Base-by-base conservation (phyloP, 1,284 basidiomycete genomes). In the Marasmius oreades region DNA sequence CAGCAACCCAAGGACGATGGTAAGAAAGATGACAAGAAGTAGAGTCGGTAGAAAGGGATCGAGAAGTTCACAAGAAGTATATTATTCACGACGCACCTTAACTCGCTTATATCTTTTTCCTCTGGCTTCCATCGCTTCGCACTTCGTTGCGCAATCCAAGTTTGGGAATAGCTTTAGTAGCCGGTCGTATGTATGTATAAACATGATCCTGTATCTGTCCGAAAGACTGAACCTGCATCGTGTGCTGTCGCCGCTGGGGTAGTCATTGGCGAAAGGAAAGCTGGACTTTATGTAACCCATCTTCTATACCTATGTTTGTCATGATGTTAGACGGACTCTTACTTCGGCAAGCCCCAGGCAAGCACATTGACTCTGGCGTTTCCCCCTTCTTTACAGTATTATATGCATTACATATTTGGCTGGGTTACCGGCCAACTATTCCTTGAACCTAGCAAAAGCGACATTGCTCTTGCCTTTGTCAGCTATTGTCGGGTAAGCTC, bases 211-310 rank as follows among this genome's bases (percentile, higher is more conserved):
- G n/a, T n/a, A n/a, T n/a, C n/a, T n/a, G n/a, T n/a, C n/a, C n/a
- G n/a, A n/a, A n/a, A n/a, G n/a, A n/a, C n/a, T n/a, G 42, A 43
- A 43, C 23, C 42, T 7, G 42, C 16, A 42, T 14, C 20, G 18
- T n/a, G 23, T 31, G 42, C 16, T 7, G 39, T 33, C 45, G 5
- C 36, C 45, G 44, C 22, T 46, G 28, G 28, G 28, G 36, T 47
- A 34, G 52, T 55, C 31, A 31, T 31, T n/a, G 31, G 24, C 26
- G 14, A n/a, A 50, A 50, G n/a, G 47, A 4, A 50, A 45, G n/a
- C 48, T 34, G 43, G 56, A 61, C 55, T 66, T 67, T 67, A 67
- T 63, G 65, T 68, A 67, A 67, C 63, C 62, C 59, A 57, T 47
- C 28, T 52, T 42, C 45, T 42, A 33, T 51, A 36, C 18, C 57